Conservation (phyloP, 495 filamentous ascomycete species). For the Hypoxylon lienhwacheense region DNA sequence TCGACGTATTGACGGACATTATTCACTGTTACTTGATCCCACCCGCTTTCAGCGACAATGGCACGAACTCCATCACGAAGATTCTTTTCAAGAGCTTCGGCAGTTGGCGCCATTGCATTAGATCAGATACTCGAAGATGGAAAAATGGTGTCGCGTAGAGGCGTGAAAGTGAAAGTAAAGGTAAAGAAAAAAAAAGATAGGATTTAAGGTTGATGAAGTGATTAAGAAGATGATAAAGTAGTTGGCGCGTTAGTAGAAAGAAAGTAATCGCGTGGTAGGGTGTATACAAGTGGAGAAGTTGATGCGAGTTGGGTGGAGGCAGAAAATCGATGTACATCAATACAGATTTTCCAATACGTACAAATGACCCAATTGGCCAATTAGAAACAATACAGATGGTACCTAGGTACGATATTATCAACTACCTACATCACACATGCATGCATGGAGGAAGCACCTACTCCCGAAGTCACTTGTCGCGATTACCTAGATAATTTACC, state of each 20-base stretch:
- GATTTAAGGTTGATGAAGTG: no score
- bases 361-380: background rate
- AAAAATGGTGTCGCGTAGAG: background rate
- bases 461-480: no score
- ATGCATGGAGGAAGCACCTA: no score
- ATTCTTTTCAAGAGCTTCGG: constrained; percentile 49
- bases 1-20: constrained; percentile 69
- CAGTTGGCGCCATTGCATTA: constrained; percentile 36
- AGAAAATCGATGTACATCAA: background rate
- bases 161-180: background rate
- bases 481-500: no score
- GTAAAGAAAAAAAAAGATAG: background rate
- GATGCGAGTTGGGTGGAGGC: background rate
- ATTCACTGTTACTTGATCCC: constrained; percentile 74
- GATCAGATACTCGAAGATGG: background rate
- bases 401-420: no score
- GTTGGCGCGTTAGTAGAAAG: background rate
- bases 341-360: background rate
- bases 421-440: no score
- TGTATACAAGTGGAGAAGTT: background rate
- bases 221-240: background rate
- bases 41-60: constrained; percentile 58
- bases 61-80: constrained; percentile 62
- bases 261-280: background rate
- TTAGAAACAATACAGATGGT: background rate